Evolutionary conservation across 257 asterid species (phyloP).

Genomic region (Datura wrightii): DNA sequence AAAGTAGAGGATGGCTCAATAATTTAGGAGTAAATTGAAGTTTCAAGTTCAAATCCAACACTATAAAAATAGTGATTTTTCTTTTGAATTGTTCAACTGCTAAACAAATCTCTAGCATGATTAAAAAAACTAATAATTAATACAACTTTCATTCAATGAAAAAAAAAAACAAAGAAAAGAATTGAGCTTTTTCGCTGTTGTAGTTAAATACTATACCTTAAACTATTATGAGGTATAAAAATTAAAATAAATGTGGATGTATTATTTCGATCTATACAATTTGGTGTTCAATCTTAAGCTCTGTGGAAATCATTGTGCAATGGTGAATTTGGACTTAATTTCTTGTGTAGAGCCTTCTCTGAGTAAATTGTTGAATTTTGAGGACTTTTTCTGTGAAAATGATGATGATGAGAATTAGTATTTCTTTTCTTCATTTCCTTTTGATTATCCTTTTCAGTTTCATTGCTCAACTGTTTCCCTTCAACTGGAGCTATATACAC

Average conservation of each 20-base stretch:
- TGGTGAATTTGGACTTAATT: conserved; percentile 19
- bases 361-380: conserved; percentile 20
- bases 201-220: background rate
- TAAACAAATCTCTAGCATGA: background rate
- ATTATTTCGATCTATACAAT: background rate
- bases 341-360: conserved; percentile 22
- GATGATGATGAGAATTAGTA: background rate
- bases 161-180: background rate
- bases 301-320: conserved; percentile 24
- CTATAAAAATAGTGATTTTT: background rate
- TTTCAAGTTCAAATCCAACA: no score
- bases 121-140: background rate
- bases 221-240: background rate
- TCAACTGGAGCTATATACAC: conserved; percentile 43
- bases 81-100: background rate
- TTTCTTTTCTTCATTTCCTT: conserved; percentile 11
- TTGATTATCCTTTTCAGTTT: background rate
- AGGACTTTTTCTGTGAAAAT: background rate
- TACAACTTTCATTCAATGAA: background rate
- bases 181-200: background rate
- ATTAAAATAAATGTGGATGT: background rate
- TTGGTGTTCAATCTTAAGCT: background rate
- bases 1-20: no score
- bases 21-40: no score
- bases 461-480: conserved; percentile 39